Evolutionary conservation across 306 rosid genomes (phyloP), one percentile per base, ranked within the genome.

Genomic region (Ammopiptanthus mongolicus): DNA sequence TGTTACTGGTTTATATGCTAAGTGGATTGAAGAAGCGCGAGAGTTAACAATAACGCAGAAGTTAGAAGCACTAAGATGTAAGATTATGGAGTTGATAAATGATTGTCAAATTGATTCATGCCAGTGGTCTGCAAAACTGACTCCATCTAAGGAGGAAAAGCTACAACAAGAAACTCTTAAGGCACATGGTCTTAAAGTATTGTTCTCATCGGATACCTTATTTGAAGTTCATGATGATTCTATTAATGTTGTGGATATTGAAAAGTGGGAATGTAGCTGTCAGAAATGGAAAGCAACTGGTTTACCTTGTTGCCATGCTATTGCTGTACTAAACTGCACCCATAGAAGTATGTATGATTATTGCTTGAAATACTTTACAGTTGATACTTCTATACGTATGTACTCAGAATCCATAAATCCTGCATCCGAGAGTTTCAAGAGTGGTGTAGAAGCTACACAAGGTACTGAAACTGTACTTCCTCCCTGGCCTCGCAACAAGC

Each of bases 141-240:
- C 85, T 51, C 91, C 91, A 41, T 76, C 83, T 1, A 84, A 79
- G 84, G 87, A 87, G 84, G 72, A 48, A 66, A 82, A 79, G 22
- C 42, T 87, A 48, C 78, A 29, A 10, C 75, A 63, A 39, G 83
- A 80, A 51, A 17, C 68, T 53, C 58, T 21, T 53, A 69, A 63
- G 46, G 88, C 87, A 1, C 66, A 36, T 18, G 65, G 82, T 37
- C 85, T 82, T 33, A 84, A 84, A 75, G 88, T 87, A 2, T 46
- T 82, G 29, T 79, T 82, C 78, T 87, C 88, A 53, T 84, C 91
- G 2, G 88, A 87, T 51, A 82, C 82, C 65, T 74, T 87, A 12
- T 84, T 87, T 14, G 91, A 87, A 79, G 88, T 87, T 71, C 91
- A 82, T 6, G 84, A 78, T 6, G 91, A 84, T 42, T 82, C 80